Percentiles rank a stretch among this genome's conserved stretches.
phyloP scores from a whole-genome alignment of 495 filamentous ascomycete genomes.

The Hypoxylon lenormandii region DNA sequence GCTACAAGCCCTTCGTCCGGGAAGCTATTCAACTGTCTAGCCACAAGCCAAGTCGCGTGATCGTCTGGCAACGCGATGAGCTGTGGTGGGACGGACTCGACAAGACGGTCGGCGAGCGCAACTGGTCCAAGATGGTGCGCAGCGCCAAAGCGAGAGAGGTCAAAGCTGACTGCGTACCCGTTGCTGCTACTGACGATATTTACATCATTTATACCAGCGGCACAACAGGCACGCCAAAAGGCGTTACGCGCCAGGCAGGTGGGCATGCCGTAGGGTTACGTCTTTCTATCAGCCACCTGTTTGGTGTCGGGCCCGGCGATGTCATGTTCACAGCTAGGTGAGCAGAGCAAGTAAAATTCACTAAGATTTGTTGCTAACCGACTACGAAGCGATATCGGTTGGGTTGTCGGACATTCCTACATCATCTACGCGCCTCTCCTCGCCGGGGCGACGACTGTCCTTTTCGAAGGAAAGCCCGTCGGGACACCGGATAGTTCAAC shows the following conservation, averaged over 20 bases:
- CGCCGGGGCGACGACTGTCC: slow-evolving; percentile 83
- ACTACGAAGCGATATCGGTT: slow-evolving; percentile 75
- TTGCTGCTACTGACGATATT: slow-evolving; percentile 78
- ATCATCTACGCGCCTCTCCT: slow-evolving; percentile 85
- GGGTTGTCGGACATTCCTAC: slow-evolving; percentile 87
- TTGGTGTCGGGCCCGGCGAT: slow-evolving; percentile 83
- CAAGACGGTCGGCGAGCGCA: slow-evolving; percentile 73
- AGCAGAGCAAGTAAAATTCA: slow-evolving; percentile 29
- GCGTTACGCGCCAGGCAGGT: slow-evolving; percentile 83
- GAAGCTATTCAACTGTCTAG: slow-evolving; percentile 70
- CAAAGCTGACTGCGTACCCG: slow-evolving; percentile 76
- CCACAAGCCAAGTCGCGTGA: slow-evolving; percentile 73
- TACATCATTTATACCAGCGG: slow-evolving; percentile 93
- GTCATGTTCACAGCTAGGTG: slow-evolving; percentile 80
- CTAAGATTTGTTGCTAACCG: slow-evolving; percentile 48
- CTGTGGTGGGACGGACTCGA: slow-evolving; percentile 75
- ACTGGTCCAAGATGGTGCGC: slow-evolving; percentile 81
- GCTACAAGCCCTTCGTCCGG: slow-evolving; percentile 77
- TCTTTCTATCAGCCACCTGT: slow-evolving; percentile 80
- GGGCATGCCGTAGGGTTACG: slow-evolving; percentile 89
- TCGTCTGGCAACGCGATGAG: slow-evolving; percentile 84
- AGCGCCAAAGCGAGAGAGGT: slow-evolving; percentile 73
- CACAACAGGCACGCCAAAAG: slow-evolving; percentile 89
- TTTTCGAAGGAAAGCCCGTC: slow-evolving; percentile 92
- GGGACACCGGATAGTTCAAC: slow-evolving; percentile 87